Conservation (phyloP, 148 eudicot species). For the Silene uniflora region DNA sequence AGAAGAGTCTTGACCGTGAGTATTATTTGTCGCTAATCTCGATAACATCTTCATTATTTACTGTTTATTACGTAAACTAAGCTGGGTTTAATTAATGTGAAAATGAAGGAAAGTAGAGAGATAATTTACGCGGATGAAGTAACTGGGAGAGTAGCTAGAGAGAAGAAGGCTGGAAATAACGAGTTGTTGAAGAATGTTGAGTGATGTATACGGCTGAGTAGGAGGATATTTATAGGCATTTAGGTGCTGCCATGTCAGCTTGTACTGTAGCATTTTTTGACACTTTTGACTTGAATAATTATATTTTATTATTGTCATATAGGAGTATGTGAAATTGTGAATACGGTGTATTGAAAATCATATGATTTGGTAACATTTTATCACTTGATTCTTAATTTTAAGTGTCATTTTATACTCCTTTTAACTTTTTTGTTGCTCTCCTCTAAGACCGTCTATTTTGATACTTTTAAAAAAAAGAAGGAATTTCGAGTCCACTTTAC, state of each 20-base stretch:
- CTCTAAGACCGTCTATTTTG: no score
- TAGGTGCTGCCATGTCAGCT: slow-evolving; percentile 19
- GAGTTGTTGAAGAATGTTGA: slow-evolving; percentile 23
- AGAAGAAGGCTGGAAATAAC: background rate
- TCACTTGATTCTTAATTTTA: no score
- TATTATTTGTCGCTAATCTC: slow-evolving; percentile 40
- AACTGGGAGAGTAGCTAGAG: background rate
- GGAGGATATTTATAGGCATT: slow-evolving; percentile 23
- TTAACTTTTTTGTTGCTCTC: no score
- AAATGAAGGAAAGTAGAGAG: slow-evolving; percentile 7
- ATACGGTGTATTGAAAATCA: no score
- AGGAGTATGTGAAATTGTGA: no score
- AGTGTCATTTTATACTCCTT: no score
- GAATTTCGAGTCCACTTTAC: no score
- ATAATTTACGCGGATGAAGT: background rate
- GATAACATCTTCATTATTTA: slow-evolving; percentile 43
- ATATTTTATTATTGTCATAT: no score
- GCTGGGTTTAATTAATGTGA: background rate
- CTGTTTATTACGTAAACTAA: background rate
- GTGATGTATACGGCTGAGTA: background rate
- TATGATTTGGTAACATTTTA: no score
- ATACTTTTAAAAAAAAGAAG: no score
- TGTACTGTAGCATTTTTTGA: background rate
- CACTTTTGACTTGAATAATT: background rate
- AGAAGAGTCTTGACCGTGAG: slow-evolving; percentile 77